Percentiles rank a stretch among this genome's conserved stretches.
These are phyloP conservation scores for Withania somnifera DNA, from an alignment of 305 asterid species.

Conservation along the genomic window DNA sequence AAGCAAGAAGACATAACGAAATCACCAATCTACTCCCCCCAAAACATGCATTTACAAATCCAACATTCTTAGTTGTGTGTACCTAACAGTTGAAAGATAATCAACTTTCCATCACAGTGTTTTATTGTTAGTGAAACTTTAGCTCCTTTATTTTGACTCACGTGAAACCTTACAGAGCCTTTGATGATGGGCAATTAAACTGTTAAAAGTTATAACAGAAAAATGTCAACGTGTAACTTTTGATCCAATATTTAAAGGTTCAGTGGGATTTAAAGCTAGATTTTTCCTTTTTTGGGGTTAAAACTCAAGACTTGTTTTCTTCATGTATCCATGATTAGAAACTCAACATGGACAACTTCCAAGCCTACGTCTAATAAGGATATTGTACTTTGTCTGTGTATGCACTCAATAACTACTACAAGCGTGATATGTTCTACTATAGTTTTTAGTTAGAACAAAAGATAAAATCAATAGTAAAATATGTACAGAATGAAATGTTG, in stretches of 20 bases:
- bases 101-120: not conserved
- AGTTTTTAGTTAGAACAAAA: not conserved
- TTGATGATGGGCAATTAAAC: not conserved
- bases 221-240: not conserved
- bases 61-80: not conserved
- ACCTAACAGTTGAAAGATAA: not conserved
- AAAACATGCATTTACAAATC: not conserved
- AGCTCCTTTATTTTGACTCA: not conserved
- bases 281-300: not conserved
- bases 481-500: not conserved
- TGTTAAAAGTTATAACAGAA: not conserved
- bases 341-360: not conserved
- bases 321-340: not conserved
- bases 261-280: not conserved
- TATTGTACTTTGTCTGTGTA: not conserved
- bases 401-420: not conserved
- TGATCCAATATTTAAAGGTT: not conserved
- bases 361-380: not conserved
- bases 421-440: not conserved
- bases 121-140: not conserved
- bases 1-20: conserved; percentile 7
- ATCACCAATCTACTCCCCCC: not conserved
- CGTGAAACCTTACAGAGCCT: not conserved
- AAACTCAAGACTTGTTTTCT: not conserved
- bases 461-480: not conserved